Evolutionary conservation across 169 alveolate species (phyloP).

Genomic region (Plasmodium gallinaceum): DNA sequence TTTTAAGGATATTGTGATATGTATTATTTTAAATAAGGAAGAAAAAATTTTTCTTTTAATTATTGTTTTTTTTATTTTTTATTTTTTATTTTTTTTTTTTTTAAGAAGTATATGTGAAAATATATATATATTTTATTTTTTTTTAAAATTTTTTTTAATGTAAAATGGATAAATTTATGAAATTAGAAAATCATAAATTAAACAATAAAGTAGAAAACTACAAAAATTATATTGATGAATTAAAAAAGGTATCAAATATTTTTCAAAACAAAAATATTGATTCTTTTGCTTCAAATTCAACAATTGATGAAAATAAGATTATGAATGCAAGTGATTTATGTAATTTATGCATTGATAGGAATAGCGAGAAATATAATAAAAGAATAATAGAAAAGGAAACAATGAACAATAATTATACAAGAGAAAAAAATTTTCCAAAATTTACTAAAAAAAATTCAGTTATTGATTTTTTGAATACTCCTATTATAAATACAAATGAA

Average conservation of each 20-base stretch:
- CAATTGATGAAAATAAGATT: slow-evolving; percentile 66
- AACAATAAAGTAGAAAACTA: slow-evolving; percentile 11
- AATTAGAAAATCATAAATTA: not conserved
- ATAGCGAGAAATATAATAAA: slow-evolving; percentile 1
- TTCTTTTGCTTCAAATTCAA: slow-evolving; percentile 54
- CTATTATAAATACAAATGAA: slow-evolving; percentile 6
- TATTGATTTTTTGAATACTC: slow-evolving; percentile 41
- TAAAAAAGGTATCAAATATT: slow-evolving; percentile 15
- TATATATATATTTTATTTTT: not conserved
- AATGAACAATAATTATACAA: not conserved
- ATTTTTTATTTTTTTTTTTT: too few species aligned
- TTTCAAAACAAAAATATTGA: slow-evolving; percentile 27
- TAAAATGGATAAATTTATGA: slow-evolving; percentile 7
- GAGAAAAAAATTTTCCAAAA: not conserved
- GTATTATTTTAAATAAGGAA: not conserved
- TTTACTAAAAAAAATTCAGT: not conserved
- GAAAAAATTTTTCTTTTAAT: not conserved
- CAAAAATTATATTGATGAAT: slow-evolving; percentile 46
- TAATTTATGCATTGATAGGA: slow-evolving; percentile 17
- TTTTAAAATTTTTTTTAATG: not conserved
- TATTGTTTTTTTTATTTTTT: too few species aligned
- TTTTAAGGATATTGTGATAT: too few species aligned
- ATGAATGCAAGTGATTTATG: slow-evolving; percentile 46
- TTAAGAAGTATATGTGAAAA: not conserved
- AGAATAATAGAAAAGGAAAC: not conserved